Evolutionary conservation across 352 stramenopile genomes (phyloP).

Genomic region (Pythium guiyangense): DNA sequence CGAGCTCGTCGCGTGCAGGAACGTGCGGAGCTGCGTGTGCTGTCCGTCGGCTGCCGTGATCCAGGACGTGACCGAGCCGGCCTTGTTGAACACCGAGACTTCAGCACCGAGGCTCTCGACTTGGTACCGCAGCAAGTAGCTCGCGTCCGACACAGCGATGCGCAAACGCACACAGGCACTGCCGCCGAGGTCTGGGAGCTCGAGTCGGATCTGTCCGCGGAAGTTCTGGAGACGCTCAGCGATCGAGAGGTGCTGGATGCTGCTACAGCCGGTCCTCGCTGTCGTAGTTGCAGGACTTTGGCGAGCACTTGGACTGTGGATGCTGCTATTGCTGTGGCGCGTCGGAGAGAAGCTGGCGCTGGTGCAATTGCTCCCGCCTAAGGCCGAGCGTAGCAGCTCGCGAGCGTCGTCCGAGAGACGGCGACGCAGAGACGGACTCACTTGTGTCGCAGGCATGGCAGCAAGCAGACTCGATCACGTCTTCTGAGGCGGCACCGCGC

Average conservation of each 20-base stretch:
- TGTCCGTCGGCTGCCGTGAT: constrained; percentile 30
- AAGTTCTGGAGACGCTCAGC: constrained; percentile 45
- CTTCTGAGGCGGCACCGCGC: not conserved
- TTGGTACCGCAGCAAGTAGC: constrained; percentile 42
- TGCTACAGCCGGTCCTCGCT: constrained; percentile 1
- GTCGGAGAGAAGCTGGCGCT: not conserved
- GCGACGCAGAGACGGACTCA: constrained; percentile 39
- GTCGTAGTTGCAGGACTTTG: not conserved
- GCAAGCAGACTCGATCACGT: not conserved
- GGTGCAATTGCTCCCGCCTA: constrained; percentile 6
- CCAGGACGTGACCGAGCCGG: constrained; percentile 38
- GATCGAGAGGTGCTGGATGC: constrained; percentile 22
- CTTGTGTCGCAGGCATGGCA: constrained; percentile 42
- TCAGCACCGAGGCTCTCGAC: constrained; percentile 33
- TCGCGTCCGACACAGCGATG: constrained; percentile 24
- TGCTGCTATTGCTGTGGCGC: no score
- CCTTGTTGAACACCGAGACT: constrained; percentile 36
- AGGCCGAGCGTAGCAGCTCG: constrained; percentile 36
- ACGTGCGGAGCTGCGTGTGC: constrained; percentile 34
- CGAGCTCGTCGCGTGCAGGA: constrained; percentile 11
- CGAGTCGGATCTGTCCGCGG: constrained; percentile 31
- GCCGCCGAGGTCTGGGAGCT: constrained; percentile 16
- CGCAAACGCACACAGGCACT: constrained; percentile 21
- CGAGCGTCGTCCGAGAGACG: constrained; percentile 57
- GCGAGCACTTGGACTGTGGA: not conserved